phyloP scores from a whole-genome alignment of 202 grass and related monocot species.

The Musa balbisiana region DNA sequence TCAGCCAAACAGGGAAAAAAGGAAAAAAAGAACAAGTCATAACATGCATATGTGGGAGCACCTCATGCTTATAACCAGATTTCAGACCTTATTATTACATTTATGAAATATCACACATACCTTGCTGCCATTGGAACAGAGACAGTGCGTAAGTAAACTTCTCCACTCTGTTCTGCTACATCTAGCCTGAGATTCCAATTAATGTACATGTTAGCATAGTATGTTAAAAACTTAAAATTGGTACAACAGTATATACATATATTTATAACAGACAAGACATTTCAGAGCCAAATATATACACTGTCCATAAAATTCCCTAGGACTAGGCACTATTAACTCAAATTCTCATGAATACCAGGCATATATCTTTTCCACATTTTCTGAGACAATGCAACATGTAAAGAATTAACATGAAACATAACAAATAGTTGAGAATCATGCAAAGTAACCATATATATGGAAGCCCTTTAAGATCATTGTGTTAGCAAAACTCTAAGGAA shows the following conservation, averaged over 20 bases:
- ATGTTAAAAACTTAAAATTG: background rate
- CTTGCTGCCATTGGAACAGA: slow-evolving; percentile 61
- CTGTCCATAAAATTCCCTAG: no score
- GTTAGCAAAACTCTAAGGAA: background rate
- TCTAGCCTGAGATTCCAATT: slow-evolving; percentile 50
- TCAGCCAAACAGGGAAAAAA: background rate
- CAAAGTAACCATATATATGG: no score
- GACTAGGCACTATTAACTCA: no score
- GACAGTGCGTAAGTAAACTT: slow-evolving; percentile 50
- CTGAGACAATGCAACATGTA: background rate
- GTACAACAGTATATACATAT: no score
- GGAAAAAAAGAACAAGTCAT: slow-evolving; percentile 4
- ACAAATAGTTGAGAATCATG: no score
- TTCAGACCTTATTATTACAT: background rate
- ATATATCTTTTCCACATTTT: background rate
- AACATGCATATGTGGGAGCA: no score
- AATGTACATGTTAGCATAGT: slow-evolving; percentile 12
- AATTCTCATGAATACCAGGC: no score
- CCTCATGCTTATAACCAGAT: no score
- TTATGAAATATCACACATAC: slow-evolving; percentile 14
- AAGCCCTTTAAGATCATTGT: no score
- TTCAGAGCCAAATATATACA: no score
- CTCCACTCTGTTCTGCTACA: slow-evolving; percentile 71
- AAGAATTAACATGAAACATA: background rate
- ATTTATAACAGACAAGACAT: no score